Evolutionary conservation across 2,329 filamentous ascomycete genomes (phyloP).

Genomic region (Xylaria sp.): DNA sequence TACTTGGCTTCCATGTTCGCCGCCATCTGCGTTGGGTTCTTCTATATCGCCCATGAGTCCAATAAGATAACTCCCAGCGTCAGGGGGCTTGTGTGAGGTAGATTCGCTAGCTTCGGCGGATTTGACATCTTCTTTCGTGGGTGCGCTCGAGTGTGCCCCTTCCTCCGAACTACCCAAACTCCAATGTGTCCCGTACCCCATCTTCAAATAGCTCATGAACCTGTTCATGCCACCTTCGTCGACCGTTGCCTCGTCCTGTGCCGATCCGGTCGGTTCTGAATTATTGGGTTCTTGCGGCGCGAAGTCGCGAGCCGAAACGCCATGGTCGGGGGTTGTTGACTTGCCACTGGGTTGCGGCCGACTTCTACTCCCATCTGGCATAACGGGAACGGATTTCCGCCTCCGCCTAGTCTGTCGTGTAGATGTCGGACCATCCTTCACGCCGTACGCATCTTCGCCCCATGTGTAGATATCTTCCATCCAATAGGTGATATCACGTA

Average conservation of each 20-base stretch:
- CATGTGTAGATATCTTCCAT: conserved; percentile 87
- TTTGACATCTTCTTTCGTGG: conserved; percentile 9
- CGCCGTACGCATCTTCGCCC: conserved; percentile 85
- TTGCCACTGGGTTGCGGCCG: conserved; percentile 11
- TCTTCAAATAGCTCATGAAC: conserved; percentile 71
- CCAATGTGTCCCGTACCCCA: conserved; percentile 76
- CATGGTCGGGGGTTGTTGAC: conserved; percentile 27
- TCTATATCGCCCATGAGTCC: conserved; percentile 74
- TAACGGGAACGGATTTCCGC: conserved; percentile 44
- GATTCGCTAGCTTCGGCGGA: neutral
- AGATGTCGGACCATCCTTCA: conserved; percentile 80
- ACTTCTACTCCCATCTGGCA: conserved; percentile 23
- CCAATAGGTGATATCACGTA: conserved; percentile 82
- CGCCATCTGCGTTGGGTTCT: conserved; percentile 52
- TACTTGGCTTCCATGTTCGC: conserved; percentile 43
- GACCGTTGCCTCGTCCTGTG: conserved; percentile 35
- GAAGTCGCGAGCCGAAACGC: conserved; percentile 21
- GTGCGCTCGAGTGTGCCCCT: conserved; percentile 11
- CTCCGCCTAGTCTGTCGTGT: conserved; percentile 62
- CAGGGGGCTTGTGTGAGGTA: conserved; percentile 8
- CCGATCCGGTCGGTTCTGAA: conserved; percentile 17
- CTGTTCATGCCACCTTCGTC: conserved; percentile 61
- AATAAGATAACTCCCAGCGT: conserved; percentile 68
- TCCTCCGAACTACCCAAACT: conserved; percentile 54
- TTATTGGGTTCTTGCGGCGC: conserved; percentile 21